Evolutionary conservation across 805 yeast genomes (phyloP), one percentile per base, ranked within the genome.

Genomic region (Pichia nanzhaoensis): DNA sequence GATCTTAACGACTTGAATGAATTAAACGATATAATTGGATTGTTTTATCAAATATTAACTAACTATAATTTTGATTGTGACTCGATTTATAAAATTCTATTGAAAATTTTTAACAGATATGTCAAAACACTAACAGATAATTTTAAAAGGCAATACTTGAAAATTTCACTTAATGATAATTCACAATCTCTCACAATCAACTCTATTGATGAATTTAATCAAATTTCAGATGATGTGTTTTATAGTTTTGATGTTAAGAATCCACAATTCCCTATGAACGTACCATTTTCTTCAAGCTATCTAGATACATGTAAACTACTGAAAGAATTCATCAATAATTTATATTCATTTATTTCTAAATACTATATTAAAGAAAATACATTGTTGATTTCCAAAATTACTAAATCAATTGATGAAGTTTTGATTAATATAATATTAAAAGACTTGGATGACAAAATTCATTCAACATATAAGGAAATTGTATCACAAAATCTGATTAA

Each of bases 231-330:
- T 1, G 73, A 71, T 4, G 58, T 64, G 27, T 63, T 61, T 44
- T 58, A 56, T 38, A 51, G 47, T 34, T 49, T 57, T 39, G 50
- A 47, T 27, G 46, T 46, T 6, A 48, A 52, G 14, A 58, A 59
- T 41, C 63, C 56, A 51, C 64, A 58, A 7, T 77, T 76, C 47
- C 83, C 87, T 2, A 70, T 79, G 49, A 77, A 82, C 0, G 65
- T 91, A 43, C 97, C 98, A 14, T 93, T 91, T 58, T 86, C 96
- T 42, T 84, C 85, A 46, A 79, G 88, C 48, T 90, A 88, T 56
- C 90, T 95, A 21, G 83, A 87, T 66, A 78, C 88, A 28, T 91
- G 97, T 63, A 77, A 87, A 20, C 80, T 85, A 32, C 63, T 86
- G 17, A 73, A 87, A 44, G 73, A 78, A 16, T 78, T 84, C 34